A percentile compares a stretch with the other conserved stretches of the same genome.
Evolutionary conservation across 306 rosid genomes (phyloP).

Genomic region (Lotus japonicus): DNA sequence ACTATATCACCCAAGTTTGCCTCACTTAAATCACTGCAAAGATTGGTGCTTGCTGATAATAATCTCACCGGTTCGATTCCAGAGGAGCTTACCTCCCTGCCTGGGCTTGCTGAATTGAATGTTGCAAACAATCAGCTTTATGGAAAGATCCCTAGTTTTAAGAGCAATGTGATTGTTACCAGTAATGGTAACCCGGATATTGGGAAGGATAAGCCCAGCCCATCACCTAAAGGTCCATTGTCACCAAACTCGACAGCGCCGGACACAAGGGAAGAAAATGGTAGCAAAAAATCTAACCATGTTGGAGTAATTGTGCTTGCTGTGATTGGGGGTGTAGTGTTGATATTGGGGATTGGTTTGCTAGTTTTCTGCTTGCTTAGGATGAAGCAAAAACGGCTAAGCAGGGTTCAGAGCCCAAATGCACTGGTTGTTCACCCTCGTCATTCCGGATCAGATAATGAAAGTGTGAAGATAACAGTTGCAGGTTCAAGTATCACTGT

Average conservation of each 20-base stretch:
- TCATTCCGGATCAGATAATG: constrained; percentile 70
- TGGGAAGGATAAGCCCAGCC: constrained; percentile 38
- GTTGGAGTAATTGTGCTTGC: constrained; percentile 49
- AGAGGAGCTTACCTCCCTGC: constrained; percentile 42
- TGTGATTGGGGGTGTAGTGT: constrained; percentile 46
- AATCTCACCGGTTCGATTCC: constrained; percentile 63
- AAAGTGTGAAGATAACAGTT: constrained; percentile 68
- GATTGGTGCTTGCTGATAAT: constrained; percentile 57
- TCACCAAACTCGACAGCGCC: constrained; percentile 15
- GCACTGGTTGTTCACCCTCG: constrained; percentile 56
- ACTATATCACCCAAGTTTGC: constrained; percentile 50
- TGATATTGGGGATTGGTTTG: constrained; percentile 40
- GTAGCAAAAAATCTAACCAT: constrained; percentile 36
- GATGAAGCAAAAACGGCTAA: constrained; percentile 51
- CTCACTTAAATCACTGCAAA: constrained; percentile 46
- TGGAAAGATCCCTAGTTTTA: constrained; percentile 62
- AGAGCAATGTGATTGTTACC: constrained; percentile 36
- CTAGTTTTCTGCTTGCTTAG: constrained; percentile 47
- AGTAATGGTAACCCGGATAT: constrained; percentile 46
- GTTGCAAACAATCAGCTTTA: constrained; percentile 52
- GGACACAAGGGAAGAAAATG: not conserved
- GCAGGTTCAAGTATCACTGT: constrained; percentile 73
- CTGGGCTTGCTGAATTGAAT: constrained; percentile 47
- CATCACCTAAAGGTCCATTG: constrained; percentile 11
- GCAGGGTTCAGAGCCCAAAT: constrained; percentile 79